Evolutionary conservation across 176 grass and related monocot genomes (phyloP).

Genomic region (Themeda triandra): DNA sequence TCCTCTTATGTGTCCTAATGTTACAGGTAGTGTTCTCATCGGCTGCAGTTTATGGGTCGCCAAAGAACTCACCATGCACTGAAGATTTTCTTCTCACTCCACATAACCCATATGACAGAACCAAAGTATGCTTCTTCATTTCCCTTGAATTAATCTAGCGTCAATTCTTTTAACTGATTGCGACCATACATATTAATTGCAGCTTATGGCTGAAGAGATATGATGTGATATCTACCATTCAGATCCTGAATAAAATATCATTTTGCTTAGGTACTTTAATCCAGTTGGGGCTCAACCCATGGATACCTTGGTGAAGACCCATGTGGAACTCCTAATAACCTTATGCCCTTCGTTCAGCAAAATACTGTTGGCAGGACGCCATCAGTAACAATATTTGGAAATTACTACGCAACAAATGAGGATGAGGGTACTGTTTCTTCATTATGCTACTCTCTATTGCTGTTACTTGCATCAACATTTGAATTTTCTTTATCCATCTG

Average conservation of each 20-base stretch:
- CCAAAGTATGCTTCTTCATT: conserved; percentile 63
- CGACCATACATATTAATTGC: conserved; percentile 34
- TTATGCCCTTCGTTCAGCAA: conserved; percentile 98
- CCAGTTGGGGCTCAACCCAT: conserved; percentile 91
- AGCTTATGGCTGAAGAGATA: conserved; percentile 94
- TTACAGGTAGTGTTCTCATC: conserved; percentile 95
- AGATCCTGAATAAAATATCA: conserved; percentile 88
- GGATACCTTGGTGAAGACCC: conserved; percentile 95
- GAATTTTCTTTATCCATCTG: conserved; percentile 10
- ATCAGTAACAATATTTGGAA: conserved; percentile 87
- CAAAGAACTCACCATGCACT: conserved; percentile 83
- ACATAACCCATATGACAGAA: conserved; percentile 89
- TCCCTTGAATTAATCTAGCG: conserved; percentile 5
- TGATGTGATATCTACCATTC: conserved; percentile 70
- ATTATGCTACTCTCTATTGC: conserved; percentile 2
- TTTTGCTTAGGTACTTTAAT: conserved; percentile 96
- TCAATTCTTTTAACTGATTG: conserved; percentile 34
- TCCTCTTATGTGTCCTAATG: conserved; percentile 27
- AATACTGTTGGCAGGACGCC: conserved; percentile 88
- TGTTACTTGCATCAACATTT: not conserved
- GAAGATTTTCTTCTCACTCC: conserved; percentile 88
- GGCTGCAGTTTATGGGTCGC: conserved; percentile 92
- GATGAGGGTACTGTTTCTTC: conserved; percentile 72
- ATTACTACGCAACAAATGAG: conserved; percentile 82
- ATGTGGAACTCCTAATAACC: conserved; percentile 87